Conservation (phyloP, 352 stramenopile genomes). For the Globisporangium abappressorium region DNA sequence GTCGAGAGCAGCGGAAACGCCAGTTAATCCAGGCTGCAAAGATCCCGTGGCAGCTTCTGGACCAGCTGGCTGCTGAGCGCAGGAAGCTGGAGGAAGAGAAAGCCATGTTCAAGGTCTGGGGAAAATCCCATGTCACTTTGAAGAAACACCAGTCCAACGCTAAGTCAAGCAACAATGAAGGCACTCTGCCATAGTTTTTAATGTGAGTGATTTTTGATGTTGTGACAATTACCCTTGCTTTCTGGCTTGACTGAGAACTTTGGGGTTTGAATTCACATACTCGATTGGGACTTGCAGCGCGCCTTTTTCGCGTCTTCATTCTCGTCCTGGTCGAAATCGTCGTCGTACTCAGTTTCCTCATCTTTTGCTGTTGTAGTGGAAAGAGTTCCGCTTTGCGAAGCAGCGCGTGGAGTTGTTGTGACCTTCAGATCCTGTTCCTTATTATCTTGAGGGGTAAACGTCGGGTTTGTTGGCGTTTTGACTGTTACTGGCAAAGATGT, state of each 20-base stretch:
- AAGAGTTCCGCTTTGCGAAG: background rate
- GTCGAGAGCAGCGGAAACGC: constrained; percentile 30
- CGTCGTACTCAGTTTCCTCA: constrained; percentile 41
- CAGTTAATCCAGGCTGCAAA: constrained; percentile 38
- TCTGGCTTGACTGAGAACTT: background rate
- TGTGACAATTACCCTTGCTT: background rate
- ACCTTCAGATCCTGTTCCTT: background rate
- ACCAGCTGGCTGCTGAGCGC: constrained; percentile 51
- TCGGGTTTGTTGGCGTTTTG: background rate
- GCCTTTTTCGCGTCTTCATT: constrained; percentile 18
- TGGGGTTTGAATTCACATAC: background rate
- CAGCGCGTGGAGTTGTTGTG: background rate
- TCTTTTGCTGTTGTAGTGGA: constrained; percentile 9
- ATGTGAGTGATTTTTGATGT: background rate
- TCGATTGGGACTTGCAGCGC: constrained; percentile 13
- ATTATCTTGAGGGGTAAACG: background rate
- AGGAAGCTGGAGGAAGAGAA: constrained; percentile 54
- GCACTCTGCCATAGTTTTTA: constrained; percentile 4
- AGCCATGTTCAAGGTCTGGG: constrained; percentile 55
- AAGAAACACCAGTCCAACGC: background rate
- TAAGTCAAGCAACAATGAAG: background rate
- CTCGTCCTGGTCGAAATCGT: constrained; percentile 31
- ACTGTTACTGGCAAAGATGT: background rate
- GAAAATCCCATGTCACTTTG: constrained; percentile 20
- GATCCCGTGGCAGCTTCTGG: constrained; percentile 70